A percentile compares a stretch with the other conserved stretches of the same genome.
Evolutionary conservation across 2,329 filamentous ascomycete species (phyloP).

Genomic region (Trichoderma pleuroti): DNA sequence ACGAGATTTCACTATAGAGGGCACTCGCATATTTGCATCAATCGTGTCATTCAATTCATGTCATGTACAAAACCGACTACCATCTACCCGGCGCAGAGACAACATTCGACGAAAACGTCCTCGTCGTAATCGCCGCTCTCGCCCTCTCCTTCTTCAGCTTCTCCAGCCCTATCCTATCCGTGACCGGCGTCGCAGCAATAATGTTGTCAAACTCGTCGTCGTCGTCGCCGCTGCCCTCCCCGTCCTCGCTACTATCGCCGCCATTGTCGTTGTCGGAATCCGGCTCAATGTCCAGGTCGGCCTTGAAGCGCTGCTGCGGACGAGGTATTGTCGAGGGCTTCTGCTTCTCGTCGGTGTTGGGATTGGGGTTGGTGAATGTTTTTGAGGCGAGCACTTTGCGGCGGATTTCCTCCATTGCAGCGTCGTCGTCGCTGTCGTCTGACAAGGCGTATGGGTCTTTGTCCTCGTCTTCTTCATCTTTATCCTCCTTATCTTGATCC

Average conservation of each 20-base stretch:
- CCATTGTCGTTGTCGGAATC: constrained; percentile 61
- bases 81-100: constrained; percentile 49
- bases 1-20: neutral
- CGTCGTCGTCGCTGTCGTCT: constrained; percentile 75
- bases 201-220: constrained; percentile 89
- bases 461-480: constrained; percentile 41
- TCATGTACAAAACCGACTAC: constrained; percentile 27
- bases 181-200: constrained; percentile 85
- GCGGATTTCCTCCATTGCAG: constrained; percentile 87
- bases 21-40: neutral
- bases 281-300: constrained; percentile 55
- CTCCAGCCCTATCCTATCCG: constrained; percentile 70
- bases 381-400: constrained; percentile 88
- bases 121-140: constrained; percentile 45
- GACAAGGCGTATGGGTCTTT: constrained; percentile 73
- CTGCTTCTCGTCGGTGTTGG: constrained; percentile 54
- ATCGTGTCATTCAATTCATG: neutral
- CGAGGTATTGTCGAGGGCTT: constrained; percentile 61
- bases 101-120: constrained; percentile 49
- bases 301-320: constrained; percentile 49
- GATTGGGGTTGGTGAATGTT: constrained; percentile 59
- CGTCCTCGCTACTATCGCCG: constrained; percentile 51
- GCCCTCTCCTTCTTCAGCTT: constrained; percentile 55
- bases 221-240: constrained; percentile 56
- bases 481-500: neutral